A percentile compares a stretch with the other conserved stretches of the same genome.
These are phyloP conservation scores for Aspergillus alliaceus DNA, from an alignment of 2,329 filamentous ascomycete genomes.

Conservation along the genomic window DNA sequence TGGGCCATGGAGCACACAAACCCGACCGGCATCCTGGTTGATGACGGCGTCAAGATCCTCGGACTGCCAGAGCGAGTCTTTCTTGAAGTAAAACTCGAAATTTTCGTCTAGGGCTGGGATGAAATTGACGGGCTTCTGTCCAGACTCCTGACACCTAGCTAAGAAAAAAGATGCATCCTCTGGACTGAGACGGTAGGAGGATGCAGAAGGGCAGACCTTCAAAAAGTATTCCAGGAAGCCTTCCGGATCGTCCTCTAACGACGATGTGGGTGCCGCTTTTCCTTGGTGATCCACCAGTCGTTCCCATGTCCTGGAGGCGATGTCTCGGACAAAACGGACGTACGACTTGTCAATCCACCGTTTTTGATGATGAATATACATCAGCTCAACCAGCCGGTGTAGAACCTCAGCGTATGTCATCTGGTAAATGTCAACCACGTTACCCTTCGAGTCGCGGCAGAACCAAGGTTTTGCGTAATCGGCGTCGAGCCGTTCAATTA, in stretches of 20 bases:
- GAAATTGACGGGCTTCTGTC: constrained; percentile 93
- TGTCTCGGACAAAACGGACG: constrained; percentile 78
- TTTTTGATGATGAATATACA: constrained; percentile 82
- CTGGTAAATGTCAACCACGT: constrained; percentile 80
- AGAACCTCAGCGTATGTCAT: constrained; percentile 91
- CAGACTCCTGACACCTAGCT: constrained; percentile 78
- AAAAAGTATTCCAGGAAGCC: constrained; percentile 8
- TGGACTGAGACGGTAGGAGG: constrained; percentile 86
- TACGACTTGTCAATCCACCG: constrained; percentile 86
- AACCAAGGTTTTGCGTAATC: constrained; percentile 97
- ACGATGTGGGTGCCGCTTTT: background rate
- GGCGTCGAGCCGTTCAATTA: constrained; percentile 87
- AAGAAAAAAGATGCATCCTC: constrained; percentile 96
- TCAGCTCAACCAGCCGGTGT: constrained; percentile 76
- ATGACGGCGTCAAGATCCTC: constrained; percentile 93
- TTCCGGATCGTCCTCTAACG: constrained; percentile 6
- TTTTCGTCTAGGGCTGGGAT: constrained; percentile 88
- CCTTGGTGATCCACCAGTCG: constrained; percentile 50
- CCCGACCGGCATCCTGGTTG: constrained; percentile 87
- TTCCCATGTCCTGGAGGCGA: constrained; percentile 90
- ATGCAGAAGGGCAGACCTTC: constrained; percentile 69
- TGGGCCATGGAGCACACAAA: constrained; percentile 91
- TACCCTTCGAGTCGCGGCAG: constrained; percentile 72
- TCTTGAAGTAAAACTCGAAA: constrained; percentile 99
- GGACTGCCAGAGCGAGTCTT: constrained; percentile 97